Base-by-base conservation (phyloP, 2,329 filamentous ascomycete species). In the Penicillium sp. region DNA sequence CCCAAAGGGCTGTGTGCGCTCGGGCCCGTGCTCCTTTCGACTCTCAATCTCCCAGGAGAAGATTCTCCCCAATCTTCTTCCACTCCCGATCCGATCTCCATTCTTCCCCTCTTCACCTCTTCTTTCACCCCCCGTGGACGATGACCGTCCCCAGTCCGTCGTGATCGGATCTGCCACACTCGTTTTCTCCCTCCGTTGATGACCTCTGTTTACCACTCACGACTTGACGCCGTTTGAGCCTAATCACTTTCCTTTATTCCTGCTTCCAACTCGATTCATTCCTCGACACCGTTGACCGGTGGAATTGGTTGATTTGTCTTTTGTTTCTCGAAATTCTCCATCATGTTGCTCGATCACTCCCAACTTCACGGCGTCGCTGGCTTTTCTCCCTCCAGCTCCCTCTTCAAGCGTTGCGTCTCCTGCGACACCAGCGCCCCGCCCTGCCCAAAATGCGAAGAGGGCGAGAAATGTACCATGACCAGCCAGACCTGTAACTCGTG, bases 401-500 rank as follows among this genome's bases (percentile, higher is more conserved):
- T 59, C 44, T 58, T 59, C 45, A 54, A 60, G 47, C 54, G 57
- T 32, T 84, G 81, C 59, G 67, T 80, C 33, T 56, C 70, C 50
- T 84, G 81, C 58, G 68, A 71, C 6, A 54, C 18, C 6, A 20
- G 57, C 25, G 64, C 68, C 6, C 79, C 79, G 3, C 64, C 70
- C 14, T 84, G 81, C 59, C 77, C 78, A n/a, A 42, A 60, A n/a
- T 85, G 81, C 57, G 56, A 64, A 1, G 46, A 57, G 3, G 71
- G 69, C 52, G 62, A 79, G 51, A 71, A 74, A 41, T 85, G 81
- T 64, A 72, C 76, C 10, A 71, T 82, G 51, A 71, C 73, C 32
- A 71, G 72, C 20, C 69, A 71, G 42, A 76, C 73, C 18, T 85
- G 82, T 66, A 62, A 75, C 40, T 50, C 60, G 27, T 86, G 82